These are phyloP conservation scores for Huiozyma sinensis DNA, from an alignment of 805 yeast species.

Conservation along the genomic window DNA sequence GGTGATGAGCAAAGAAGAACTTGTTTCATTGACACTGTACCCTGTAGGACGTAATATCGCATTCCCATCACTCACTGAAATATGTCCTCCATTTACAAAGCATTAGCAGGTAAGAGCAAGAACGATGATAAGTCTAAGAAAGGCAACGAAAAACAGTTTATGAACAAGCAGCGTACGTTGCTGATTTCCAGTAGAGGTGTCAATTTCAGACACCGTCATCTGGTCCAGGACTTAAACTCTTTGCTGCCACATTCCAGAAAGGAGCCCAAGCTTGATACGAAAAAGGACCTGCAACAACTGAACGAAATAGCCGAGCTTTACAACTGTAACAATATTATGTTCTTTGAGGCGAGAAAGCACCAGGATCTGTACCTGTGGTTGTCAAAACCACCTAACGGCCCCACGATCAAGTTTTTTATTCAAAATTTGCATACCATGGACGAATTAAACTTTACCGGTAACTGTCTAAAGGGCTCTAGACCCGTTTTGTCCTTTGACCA, in stretches of 20 bases:
- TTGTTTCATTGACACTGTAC: neutral
- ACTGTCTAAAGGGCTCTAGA: constrained; percentile 89
- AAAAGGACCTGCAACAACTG: constrained; percentile 75
- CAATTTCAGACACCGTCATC: constrained; percentile 89
- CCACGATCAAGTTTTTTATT: constrained; percentile 85
- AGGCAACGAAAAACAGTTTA: constrained; percentile 38
- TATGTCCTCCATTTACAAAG: constrained; percentile 69
- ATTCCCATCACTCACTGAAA: neutral
- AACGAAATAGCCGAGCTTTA: constrained; percentile 94
- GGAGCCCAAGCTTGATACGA: constrained; percentile 91
- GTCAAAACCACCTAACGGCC: constrained; percentile 96
- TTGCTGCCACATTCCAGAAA: constrained; percentile 91
- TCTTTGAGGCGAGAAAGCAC: constrained; percentile 93
- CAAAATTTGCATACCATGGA: constrained; percentile 94
- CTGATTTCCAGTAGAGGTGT: constrained; percentile 91
- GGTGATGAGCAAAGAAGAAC: neutral
- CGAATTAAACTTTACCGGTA: constrained; percentile 93
- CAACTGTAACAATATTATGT: constrained; percentile 91
- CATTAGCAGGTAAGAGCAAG: constrained; percentile 41
- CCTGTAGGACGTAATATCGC: neutral
- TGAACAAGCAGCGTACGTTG: constrained; percentile 80
- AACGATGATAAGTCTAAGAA: constrained; percentile 19
- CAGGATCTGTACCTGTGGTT: constrained; percentile 91
- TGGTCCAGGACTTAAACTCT: constrained; percentile 67
- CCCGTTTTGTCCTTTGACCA: constrained; percentile 86